phyloP scores from a whole-genome alignment of 495 filamentous ascomycete species.

The Talaromyces proteolyticus region DNA sequence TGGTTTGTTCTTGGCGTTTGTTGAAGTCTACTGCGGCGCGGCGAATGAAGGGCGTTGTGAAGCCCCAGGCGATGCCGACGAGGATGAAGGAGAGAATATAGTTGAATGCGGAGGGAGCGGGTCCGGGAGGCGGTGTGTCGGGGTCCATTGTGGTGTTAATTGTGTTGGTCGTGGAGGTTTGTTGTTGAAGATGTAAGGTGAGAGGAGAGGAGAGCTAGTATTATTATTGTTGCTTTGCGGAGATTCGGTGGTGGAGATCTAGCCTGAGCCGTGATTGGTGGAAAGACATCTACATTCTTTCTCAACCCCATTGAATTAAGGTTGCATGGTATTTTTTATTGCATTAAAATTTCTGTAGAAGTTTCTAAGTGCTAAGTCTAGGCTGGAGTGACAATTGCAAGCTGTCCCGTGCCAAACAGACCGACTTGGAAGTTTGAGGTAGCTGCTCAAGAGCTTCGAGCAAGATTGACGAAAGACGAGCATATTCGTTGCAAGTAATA shows the following conservation, averaged over 20 bases:
- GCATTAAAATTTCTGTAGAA: no score
- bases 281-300: no score
- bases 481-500: neutral
- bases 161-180: neutral
- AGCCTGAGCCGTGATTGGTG: no score
- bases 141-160: slow-evolving; percentile 17
- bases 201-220: no score
- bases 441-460: neutral
- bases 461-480: neutral
- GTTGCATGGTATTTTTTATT: no score
- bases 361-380: no score
- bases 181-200: neutral
- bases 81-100: slow-evolving; percentile 85
- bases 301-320: no score
- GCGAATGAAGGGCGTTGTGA: slow-evolving; percentile 54
- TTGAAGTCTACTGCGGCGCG: slow-evolving; percentile 54
- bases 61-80: slow-evolving; percentile 83
- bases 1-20: slow-evolving; percentile 33
- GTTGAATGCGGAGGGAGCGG: slow-evolving; percentile 60
- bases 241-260: no score
- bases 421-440: neutral
- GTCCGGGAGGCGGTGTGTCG: slow-evolving; percentile 17
- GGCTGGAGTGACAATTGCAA: neutral
- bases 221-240: no score
- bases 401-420: neutral